phyloP scores from a whole-genome alignment of 345 rosid species.

The Passiflora organensis region DNA sequence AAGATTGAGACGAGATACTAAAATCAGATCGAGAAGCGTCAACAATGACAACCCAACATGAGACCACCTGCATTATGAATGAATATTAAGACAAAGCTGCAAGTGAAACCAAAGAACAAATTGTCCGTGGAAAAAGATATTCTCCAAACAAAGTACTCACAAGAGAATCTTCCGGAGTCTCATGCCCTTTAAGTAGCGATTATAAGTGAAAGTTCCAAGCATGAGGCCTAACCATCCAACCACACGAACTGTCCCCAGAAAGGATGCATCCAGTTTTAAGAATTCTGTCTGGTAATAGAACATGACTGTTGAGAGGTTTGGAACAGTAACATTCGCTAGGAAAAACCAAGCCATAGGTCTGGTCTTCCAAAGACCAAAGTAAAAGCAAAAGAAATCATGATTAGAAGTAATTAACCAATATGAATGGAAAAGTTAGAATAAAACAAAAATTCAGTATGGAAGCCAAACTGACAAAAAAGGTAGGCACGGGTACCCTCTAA shows the following conservation, averaged over 20 bases:
- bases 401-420: slow-evolving; percentile 13
- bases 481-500: too few relatives aligned
- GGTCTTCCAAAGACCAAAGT: slow-evolving; percentile 22
- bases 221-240: slow-evolving; percentile 94
- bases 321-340: slow-evolving; percentile 76
- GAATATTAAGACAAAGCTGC: slow-evolving; percentile 10
- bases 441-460: neutral
- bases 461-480: slow-evolving; percentile 6
- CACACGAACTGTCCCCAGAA: slow-evolving; percentile 82
- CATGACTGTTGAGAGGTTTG: slow-evolving; percentile 89
- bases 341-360: slow-evolving; percentile 99
- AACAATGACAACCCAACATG: slow-evolving; percentile 62
- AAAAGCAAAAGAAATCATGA: slow-evolving; percentile 16
- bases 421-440: neutral
- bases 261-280: slow-evolving; percentile 79
- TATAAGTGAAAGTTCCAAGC: slow-evolving; percentile 77
- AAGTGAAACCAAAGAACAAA: neutral
- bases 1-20: slow-evolving; percentile 58
- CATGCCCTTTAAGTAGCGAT: slow-evolving; percentile 63
- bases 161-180: slow-evolving; percentile 70
- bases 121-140: slow-evolving; percentile 3
- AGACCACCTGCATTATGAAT: slow-evolving; percentile 60
- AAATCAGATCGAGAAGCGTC: slow-evolving; percentile 59
- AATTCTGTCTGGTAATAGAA: slow-evolving; percentile 93
- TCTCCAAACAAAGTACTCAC: slow-evolving; percentile 35